phyloP scores from a whole-genome alignment of 306 rosid genomes.

The Corylus americana region DNA sequence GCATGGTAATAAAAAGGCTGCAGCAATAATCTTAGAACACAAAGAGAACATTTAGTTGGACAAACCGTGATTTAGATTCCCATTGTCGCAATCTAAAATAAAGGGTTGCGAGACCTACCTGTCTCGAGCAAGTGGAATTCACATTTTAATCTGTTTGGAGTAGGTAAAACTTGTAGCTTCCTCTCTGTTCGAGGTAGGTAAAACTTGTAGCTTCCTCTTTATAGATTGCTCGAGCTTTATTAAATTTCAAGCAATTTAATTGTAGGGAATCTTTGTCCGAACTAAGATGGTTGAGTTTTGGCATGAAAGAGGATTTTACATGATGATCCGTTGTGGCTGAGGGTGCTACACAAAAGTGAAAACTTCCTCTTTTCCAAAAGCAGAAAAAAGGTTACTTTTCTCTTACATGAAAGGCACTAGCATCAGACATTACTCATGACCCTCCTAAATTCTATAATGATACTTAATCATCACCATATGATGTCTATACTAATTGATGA shows the following conservation, averaged over 20 bases:
- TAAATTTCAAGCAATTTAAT: no score
- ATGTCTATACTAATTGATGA: background rate
- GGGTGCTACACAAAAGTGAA: background rate
- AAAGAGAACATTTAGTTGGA: background rate
- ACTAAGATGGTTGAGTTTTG: background rate
- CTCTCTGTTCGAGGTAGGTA: no score
- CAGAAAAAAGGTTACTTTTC: constrained; percentile 5
- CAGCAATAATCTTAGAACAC: background rate
- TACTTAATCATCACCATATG: constrained; percentile 7
- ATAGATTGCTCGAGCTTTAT: no score
- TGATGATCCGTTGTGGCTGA: background rate
- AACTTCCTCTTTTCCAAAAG: constrained; percentile 12
- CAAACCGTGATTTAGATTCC: no score
- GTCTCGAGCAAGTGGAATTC: no score
- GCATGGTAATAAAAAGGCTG: background rate
- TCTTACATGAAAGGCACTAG: background rate
- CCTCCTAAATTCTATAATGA: background rate
- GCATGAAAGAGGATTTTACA: background rate
- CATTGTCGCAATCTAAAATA: no score
- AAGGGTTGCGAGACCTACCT: no score
- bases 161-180: no score
- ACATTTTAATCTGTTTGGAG: no score
- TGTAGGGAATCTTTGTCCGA: no score
- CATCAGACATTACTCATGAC: constrained; percentile 13
- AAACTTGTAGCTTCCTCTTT: no score